Evolutionary conservation across 2,329 filamentous ascomycete genomes (phyloP), one percentile per base, ranked within the genome.

Genomic region (Colletotrichum agaves): DNA sequence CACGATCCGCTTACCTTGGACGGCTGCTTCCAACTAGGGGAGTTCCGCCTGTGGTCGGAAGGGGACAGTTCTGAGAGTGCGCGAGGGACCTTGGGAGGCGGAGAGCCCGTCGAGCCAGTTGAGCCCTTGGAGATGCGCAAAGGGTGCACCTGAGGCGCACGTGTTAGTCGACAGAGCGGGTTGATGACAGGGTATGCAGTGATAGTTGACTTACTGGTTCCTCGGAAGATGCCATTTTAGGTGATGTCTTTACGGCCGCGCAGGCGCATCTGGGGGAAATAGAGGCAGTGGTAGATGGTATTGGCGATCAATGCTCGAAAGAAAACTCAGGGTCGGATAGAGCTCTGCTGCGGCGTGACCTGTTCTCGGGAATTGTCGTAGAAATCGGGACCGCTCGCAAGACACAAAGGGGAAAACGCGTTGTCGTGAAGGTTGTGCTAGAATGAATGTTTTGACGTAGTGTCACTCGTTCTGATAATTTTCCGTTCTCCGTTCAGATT

Each of bases 31-130:
- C 91, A 97, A 83, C 92, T 97, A 60, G 94, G 94, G 57, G 94
- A 98, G 83, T 98, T 98, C 74, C 94, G 88, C 77, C 95, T 89
- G 79, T 90, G 91, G 80, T 94, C 93, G 70, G 92, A 92, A 59
- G 92, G 92, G 73, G 92, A 93, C 76, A 99, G 90, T 83, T 99
- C 96, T 70, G 93, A 92, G 71, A 99, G 87, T 66, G 96, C 92
- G 74, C 92, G 90, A 76, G 90, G 87, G 62, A 86, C 87, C 79
- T 90, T 94, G 75, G 83, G 80, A 49, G 91, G 88, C 68, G 90
- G 90, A 61, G 85, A 78, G 69, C 79, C 82, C 57, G 86, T 83
- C 63, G 46, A 58, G 52, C 63, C 53, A 10, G 55, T 67, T 37
- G 83, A 87, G 75, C 81, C 87, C 82, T 93, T 94, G 80, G 90